Conservation (phyloP, 2,329 filamentous ascomycete genomes). For the Colletotrichum endophyticum region DNA sequence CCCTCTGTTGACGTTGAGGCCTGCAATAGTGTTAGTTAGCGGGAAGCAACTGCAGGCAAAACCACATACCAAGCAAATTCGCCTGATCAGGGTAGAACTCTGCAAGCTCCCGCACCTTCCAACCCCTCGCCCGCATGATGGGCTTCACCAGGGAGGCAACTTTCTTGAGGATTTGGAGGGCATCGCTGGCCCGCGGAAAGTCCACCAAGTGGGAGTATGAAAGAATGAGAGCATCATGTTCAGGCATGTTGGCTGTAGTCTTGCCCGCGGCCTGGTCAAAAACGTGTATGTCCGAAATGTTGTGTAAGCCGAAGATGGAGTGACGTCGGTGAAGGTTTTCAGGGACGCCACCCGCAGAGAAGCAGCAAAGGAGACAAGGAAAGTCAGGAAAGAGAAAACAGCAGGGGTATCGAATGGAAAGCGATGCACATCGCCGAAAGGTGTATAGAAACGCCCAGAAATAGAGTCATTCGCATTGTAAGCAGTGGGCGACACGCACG, state of each 20-base stretch:
- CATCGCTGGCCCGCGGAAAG: constrained; percentile 53
- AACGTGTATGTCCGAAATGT: not conserved
- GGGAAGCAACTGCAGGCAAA: not conserved
- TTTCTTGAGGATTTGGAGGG: constrained; percentile 71
- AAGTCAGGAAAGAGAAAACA: not conserved
- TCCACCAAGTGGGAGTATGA: constrained; percentile 54
- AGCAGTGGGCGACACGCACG: constrained; percentile 8
- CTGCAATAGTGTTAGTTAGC: constrained; percentile 36
- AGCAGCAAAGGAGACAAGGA: not conserved
- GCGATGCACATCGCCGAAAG: not conserved
- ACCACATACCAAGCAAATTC: constrained; percentile 69
- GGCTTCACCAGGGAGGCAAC: constrained; percentile 91
- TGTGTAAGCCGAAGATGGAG: not conserved
- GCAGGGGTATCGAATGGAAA: not conserved
- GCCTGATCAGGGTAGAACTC: constrained; percentile 84
- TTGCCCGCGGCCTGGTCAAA: not conserved
- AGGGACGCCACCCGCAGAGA: not conserved
- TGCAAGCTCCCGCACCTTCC: constrained; percentile 78
- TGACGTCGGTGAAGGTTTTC: not conserved
- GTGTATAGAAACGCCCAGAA: not conserved
- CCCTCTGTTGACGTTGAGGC: constrained; percentile 79
- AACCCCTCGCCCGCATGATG: constrained; percentile 86
- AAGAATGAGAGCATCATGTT: constrained; percentile 49
- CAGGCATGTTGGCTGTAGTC: constrained; percentile 34
- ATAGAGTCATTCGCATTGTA: not conserved